These are phyloP conservation scores for Plasmodium cynomolgi DNA, from an alignment of 169 alveolate species.

Conservation along the genomic window DNA sequence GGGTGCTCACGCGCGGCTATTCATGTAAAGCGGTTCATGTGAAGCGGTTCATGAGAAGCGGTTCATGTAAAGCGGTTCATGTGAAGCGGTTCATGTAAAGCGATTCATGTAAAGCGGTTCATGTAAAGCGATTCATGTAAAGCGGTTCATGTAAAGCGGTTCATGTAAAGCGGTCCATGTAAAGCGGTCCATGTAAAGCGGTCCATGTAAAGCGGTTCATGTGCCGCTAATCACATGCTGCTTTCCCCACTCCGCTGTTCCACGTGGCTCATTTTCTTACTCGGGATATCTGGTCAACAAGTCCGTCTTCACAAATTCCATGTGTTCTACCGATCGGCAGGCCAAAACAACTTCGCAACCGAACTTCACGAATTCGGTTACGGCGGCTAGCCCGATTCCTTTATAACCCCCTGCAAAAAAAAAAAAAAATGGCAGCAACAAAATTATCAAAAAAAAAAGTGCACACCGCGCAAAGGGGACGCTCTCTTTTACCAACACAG, in stretches of 20 bases:
- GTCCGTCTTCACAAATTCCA: conserved; percentile 34
- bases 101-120: neutral
- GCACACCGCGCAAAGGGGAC: neutral
- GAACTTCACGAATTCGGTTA: conserved; percentile 35
- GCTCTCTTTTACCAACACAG: neutral
- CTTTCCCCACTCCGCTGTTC: neutral
- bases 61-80: neutral
- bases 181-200: neutral
- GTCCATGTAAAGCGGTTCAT: neutral
- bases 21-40: neutral
- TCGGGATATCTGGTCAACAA: conserved; percentile 18
- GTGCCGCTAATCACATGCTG: neutral
- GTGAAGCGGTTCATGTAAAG: neutral
- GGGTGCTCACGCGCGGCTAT: neutral
- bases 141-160: neutral
- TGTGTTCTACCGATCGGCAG: conserved; percentile 22
- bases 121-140: neutral
- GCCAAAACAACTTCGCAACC: conserved; percentile 67
- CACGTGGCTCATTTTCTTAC: neutral
- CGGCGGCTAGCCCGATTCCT: conserved; percentile 71
- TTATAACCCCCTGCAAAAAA: conserved; percentile 39
- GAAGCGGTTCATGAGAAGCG: neutral
- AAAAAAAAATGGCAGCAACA: neutral
- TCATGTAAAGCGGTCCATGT: neutral
- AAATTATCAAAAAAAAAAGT: neutral